A percentile compares a stretch with the other conserved stretches of the same genome.
Evolutionary conservation across 352 stramenopile species (phyloP).

Genomic region (Phytophthora quininea): DNA sequence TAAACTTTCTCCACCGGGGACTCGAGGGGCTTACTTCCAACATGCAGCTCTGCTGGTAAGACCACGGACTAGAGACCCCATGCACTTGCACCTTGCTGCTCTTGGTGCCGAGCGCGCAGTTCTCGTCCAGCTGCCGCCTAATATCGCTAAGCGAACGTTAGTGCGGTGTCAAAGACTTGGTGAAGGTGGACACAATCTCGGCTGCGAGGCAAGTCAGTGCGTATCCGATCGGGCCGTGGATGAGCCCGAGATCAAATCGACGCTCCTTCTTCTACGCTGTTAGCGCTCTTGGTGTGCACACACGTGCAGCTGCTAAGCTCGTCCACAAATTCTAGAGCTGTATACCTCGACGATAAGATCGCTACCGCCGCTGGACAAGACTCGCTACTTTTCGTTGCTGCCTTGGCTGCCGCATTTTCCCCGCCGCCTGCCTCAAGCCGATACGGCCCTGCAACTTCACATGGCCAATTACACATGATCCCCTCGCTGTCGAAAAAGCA

Average conservation of each 20-base stretch:
- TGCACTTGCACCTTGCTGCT: background rate
- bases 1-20: too few relatives aligned
- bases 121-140: background rate
- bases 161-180: background rate
- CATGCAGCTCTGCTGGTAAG: too few relatives aligned
- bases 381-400: background rate
- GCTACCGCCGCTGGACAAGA: background rate
- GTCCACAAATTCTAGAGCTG: background rate
- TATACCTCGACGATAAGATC: background rate
- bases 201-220: background rate
- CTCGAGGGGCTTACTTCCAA: too few relatives aligned
- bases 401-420: background rate
- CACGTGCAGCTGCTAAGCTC: background rate
- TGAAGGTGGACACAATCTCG: too few relatives aligned
- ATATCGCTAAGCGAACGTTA: conserved; percentile 1
- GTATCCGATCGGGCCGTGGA: background rate
- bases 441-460: conserved; percentile 22
- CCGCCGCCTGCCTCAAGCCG: conserved; percentile 21
- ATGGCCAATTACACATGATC: conserved; percentile 19
- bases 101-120: background rate
- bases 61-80: background rate
- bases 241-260: too few relatives aligned
- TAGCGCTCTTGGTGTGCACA: too few relatives aligned
- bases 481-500: conserved; percentile 12
- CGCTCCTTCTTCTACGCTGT: too few relatives aligned